These are phyloP conservation scores for Hypomyces rosellus DNA, from an alignment of 2,329 filamentous ascomycete genomes.

Conservation along the genomic window DNA sequence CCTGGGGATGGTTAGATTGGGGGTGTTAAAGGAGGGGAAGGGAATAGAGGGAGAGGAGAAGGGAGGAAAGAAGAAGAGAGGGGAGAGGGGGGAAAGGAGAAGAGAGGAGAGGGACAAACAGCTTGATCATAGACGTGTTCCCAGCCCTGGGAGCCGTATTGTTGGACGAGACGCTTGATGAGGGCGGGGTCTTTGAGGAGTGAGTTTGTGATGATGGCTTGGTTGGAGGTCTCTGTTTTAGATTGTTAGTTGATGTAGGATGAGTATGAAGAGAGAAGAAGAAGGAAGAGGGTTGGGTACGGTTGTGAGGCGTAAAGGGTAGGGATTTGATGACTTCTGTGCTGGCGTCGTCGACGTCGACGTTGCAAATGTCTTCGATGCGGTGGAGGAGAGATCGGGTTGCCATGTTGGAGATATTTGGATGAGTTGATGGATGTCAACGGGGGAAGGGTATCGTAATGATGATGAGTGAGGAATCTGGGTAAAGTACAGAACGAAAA, in stretches of 20 bases:
- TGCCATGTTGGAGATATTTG: not conserved
- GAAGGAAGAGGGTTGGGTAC: constrained; percentile 4
- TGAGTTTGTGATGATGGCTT: constrained; percentile 15
- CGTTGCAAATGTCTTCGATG: constrained; percentile 15
- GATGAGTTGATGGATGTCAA: not conserved
- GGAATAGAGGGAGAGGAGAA: not conserved
- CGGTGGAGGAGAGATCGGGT: constrained; percentile 10
- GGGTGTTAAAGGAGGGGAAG: not conserved
- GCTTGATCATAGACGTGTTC: constrained; percentile 16
- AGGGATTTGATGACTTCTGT: constrained; percentile 13
- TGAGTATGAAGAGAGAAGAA: too few species aligned
- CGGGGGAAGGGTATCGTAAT: not conserved
- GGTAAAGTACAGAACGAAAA: too few species aligned
- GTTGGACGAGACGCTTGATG: constrained; percentile 9
- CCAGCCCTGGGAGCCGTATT: constrained; percentile 16
- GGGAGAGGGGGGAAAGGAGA: not conserved
- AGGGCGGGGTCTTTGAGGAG: constrained; percentile 11
- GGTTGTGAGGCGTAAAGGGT: constrained; percentile 17
- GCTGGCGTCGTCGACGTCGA: constrained; percentile 16
- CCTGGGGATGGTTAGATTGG: not conserved
- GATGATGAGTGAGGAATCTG: not conserved
- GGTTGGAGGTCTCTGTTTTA: constrained; percentile 16
- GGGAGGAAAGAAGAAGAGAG: not conserved
- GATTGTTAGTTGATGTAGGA: not conserved
- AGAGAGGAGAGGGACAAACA: constrained; percentile 4